These are phyloP conservation scores for Termitomyces sp. DNA, from an alignment of 768 basidiomycete species.

Conservation along the genomic window DNA sequence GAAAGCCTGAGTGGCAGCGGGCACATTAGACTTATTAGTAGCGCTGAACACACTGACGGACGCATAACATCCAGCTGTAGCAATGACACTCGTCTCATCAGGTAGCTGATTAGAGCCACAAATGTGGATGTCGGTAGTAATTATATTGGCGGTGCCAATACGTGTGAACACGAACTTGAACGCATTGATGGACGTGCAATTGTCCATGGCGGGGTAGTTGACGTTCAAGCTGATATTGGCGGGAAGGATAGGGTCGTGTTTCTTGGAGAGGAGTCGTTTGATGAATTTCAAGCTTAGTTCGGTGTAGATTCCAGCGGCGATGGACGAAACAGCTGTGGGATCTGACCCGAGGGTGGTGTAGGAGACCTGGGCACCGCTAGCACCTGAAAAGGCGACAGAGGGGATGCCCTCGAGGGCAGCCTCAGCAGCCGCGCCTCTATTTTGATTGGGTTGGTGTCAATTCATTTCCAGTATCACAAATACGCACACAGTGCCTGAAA, in stretches of 20 bases:
- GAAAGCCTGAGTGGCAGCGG: constrained; percentile 31
- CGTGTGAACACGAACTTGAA: constrained; percentile 43
- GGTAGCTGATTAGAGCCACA: constrained; percentile 40
- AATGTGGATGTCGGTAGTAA: constrained; percentile 33
- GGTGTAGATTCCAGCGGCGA: constrained; percentile 36
- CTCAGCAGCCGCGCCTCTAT: constrained; percentile 44
- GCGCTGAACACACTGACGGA: constrained; percentile 44
- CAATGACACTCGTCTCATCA: constrained; percentile 35
- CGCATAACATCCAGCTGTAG: constrained; percentile 32
- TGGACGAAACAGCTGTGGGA: constrained; percentile 25
- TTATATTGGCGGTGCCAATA: constrained; percentile 22
- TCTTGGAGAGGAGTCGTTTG: constrained; percentile 21
- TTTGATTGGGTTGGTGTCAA: background rate
- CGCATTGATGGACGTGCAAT: constrained; percentile 30
- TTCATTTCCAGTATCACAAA: background rate
- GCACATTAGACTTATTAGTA: constrained; percentile 36
- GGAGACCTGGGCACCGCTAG: constrained; percentile 36
- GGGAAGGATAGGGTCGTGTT: constrained; percentile 27
- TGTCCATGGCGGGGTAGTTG: constrained; percentile 36
- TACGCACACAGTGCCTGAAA: constrained; percentile 40
- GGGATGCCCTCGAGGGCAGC: constrained; percentile 45
- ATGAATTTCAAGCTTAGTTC: constrained; percentile 36
- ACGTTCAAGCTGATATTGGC: constrained; percentile 39
- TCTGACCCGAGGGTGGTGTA: constrained; percentile 40
- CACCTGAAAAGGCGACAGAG: constrained; percentile 43